These are phyloP conservation scores for Chlorella sorokiniana DNA, from an alignment of 139 green algal genomes.

Conservation along the genomic window DNA sequence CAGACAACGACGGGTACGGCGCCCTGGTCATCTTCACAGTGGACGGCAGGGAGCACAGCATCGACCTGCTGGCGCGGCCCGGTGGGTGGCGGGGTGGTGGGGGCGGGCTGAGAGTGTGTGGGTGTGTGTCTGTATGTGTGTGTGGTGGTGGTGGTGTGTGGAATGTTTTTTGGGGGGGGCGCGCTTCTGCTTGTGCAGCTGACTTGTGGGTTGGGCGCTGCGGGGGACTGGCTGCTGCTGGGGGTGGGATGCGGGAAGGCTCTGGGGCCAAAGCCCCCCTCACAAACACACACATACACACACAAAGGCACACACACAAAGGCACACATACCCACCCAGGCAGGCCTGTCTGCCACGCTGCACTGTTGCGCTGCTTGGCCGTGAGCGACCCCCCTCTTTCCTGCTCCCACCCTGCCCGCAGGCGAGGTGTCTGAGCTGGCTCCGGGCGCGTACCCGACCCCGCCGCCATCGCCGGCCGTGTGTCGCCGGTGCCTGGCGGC, in stretches of 20 bases:
- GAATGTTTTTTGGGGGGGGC: neutral
- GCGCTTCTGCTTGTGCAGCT: neutral
- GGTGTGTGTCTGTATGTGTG: neutral
- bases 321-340: too few species aligned
- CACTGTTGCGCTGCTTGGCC: too few species aligned
- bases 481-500: too few species aligned
- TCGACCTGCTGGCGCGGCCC: conserved; percentile 18
- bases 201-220: too few species aligned
- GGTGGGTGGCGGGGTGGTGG: neutral
- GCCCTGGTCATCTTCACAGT: neutral
- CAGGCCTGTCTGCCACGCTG: too few species aligned
- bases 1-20: neutral
- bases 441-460: neutral
- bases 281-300: too few species aligned
- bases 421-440: neutral
- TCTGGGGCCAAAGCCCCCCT: too few species aligned
- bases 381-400: neutral
- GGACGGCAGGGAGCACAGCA: neutral
- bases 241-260: too few species aligned
- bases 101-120: too few species aligned
- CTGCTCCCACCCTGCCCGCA: neutral
- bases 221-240: too few species aligned
- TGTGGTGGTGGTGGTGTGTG: neutral
- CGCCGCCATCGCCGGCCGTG: too few species aligned
- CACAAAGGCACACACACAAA: too few species aligned